A percentile compares a stretch with the other conserved stretches of the same genome.
These are phyloP conservation scores for Apiospora marii DNA, from an alignment of 2,329 filamentous ascomycete genomes.

Conservation along the genomic window DNA sequence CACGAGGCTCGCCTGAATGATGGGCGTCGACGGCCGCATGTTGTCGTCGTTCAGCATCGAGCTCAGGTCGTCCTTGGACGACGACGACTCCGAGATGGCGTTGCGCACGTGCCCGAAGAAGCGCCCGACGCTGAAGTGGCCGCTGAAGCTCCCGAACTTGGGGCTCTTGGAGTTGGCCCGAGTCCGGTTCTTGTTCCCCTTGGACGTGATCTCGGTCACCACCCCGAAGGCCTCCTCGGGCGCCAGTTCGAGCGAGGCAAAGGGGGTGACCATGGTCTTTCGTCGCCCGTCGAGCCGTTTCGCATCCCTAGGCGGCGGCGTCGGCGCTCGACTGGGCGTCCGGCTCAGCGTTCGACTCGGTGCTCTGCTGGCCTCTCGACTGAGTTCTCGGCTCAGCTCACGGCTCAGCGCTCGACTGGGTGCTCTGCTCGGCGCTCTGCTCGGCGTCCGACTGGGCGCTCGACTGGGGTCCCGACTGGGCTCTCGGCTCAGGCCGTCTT, in stretches of 20 bases:
- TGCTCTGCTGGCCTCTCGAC: background rate
- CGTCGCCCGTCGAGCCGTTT: slow-evolving; percentile 40
- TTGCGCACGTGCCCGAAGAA: slow-evolving; percentile 39
- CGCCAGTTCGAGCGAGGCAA: slow-evolving; percentile 32
- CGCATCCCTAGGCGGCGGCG: slow-evolving; percentile 42
- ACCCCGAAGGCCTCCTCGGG: slow-evolving; percentile 34
- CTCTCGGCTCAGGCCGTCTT: slow-evolving; percentile 36
- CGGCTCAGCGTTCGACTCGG: background rate
- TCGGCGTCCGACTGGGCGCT: background rate
- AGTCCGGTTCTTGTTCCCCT: slow-evolving; percentile 2
- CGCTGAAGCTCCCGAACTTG: slow-evolving; percentile 20
- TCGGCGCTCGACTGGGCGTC: slow-evolving; percentile 41
- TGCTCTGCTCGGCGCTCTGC: background rate
- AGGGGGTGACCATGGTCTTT: slow-evolving; percentile 37
- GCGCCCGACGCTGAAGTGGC: slow-evolving; percentile 30
- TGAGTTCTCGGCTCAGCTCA: background rate
- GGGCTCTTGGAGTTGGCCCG: background rate
- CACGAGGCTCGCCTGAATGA: slow-evolving; percentile 41
- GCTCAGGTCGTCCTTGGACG: background rate
- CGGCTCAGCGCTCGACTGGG: background rate
- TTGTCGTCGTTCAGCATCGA: background rate
- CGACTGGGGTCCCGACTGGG: slow-evolving; percentile 37
- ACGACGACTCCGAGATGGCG: slow-evolving; percentile 35
- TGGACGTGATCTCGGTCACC: slow-evolving; percentile 38
- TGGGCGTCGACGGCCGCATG: slow-evolving; percentile 35